A percentile compares a stretch with the other conserved stretches of the same genome.
phyloP scores from a whole-genome alignment of 1,284 basidiomycete species.

The Phellopilus nigrolimitatus region DNA sequence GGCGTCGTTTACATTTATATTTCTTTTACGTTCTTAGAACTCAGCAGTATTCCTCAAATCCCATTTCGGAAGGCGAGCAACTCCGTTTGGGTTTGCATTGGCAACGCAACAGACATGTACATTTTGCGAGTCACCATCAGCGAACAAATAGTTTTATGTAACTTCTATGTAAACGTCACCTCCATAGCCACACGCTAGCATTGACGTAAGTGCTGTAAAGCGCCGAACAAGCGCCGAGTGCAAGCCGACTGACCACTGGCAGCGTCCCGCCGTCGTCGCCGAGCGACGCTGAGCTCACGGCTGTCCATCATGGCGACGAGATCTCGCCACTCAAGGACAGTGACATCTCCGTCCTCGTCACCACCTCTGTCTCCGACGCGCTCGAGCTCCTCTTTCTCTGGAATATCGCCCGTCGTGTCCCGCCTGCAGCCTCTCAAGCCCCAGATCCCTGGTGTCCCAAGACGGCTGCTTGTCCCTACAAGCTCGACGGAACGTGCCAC shows the following conservation, averaged over 20 bases:
- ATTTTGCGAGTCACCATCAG: no score
- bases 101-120: no score
- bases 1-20: no score
- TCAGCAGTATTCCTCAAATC: no score
- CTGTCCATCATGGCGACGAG: not conserved
- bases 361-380: slow-evolving; percentile 15
- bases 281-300: not conserved
- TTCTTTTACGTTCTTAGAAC: no score
- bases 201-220: no score
- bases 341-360: not conserved
- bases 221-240: no score
- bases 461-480: slow-evolving; percentile 17
- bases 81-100: no score
- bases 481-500: not conserved
- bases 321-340: slow-evolving; percentile 3
- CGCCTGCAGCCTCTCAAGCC: slow-evolving; percentile 11
- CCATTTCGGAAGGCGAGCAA: no score
- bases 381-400: slow-evolving; percentile 9
- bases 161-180: no score
- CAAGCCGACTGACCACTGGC: not conserved
- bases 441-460: slow-evolving; percentile 10
- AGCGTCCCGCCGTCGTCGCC: not conserved
- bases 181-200: no score
- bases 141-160: no score
- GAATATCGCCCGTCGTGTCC: not conserved